Evolutionary conservation across 1,139 yeast species (phyloP).

Genomic region (Geotrichum citri-aurantii): DNA sequence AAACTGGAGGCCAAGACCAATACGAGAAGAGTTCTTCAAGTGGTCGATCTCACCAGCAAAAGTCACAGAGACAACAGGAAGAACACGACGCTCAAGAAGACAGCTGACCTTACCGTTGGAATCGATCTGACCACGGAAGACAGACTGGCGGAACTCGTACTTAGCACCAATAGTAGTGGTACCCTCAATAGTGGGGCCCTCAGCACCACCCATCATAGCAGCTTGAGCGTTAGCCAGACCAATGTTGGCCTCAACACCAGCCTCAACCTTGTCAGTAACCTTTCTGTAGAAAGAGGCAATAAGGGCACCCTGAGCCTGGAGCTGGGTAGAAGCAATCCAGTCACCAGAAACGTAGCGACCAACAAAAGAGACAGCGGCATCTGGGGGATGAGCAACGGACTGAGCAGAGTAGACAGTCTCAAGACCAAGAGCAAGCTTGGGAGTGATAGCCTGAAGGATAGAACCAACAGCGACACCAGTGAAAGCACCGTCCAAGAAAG

Average conservation of each 20-base stretch:
- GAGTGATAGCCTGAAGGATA: constrained; percentile 79
- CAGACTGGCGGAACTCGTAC: constrained; percentile 95
- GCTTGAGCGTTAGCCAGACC: constrained; percentile 64
- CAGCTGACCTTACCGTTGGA: constrained; percentile 87
- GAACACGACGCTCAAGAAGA: constrained; percentile 85
- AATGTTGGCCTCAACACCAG: constrained; percentile 89
- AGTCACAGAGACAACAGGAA: constrained; percentile 83
- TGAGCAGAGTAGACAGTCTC: constrained; percentile 85
- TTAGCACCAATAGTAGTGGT: constrained; percentile 93
- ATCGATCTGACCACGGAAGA: constrained; percentile 93
- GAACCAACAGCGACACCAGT: constrained; percentile 92
- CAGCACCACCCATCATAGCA: constrained; percentile 65
- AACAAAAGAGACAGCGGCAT: constrained; percentile 84
- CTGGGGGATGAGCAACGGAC: constrained; percentile 77
- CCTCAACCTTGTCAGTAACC: constrained; percentile 89
- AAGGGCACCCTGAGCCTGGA: constrained; percentile 88
- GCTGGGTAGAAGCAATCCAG: constrained; percentile 94
- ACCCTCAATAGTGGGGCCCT: constrained; percentile 84
- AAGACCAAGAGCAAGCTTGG: constrained; percentile 80
- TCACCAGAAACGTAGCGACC: constrained; percentile 82
- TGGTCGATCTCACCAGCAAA: constrained; percentile 96
- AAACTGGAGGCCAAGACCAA: constrained; percentile 92
- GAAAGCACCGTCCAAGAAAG: constrained; percentile 64
- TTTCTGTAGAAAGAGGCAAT: constrained; percentile 92
- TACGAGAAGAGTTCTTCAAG: constrained; percentile 69